Percentiles rank a stretch among this genome's conserved stretches.
phyloP scores from a whole-genome alignment of 371 early-diverging fungal species.

The Syncephalastrum monosporum region DNA sequence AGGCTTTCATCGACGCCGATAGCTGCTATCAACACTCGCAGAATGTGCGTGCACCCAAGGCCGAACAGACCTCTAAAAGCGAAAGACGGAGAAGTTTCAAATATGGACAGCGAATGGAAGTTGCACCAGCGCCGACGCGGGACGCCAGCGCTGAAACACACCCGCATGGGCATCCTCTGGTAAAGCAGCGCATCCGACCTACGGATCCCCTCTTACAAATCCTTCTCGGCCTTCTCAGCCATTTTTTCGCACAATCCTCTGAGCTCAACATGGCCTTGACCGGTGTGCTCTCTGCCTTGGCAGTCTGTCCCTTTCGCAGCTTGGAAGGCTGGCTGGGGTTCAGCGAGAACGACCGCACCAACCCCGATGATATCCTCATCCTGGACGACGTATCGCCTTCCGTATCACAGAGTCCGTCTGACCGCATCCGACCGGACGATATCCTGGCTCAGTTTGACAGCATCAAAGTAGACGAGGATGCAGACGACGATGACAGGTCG shows the following conservation, averaged over 20 bases:
- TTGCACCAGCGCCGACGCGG: background rate
- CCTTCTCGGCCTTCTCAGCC: conserved; percentile 61
- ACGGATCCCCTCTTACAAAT: conserved; percentile 68
- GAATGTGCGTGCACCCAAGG: conserved; percentile 13
- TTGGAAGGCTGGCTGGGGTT: conserved; percentile 82
- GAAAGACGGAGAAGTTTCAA: conserved; percentile 60
- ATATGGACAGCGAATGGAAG: conserved; percentile 53
- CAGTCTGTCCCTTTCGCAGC: conserved; percentile 73
- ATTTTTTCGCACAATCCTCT: conserved; percentile 85
- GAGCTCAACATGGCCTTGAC: conserved; percentile 90
- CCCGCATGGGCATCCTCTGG: conserved; percentile 26
- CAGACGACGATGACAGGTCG: conserved; percentile 52
- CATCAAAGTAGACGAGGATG: conserved; percentile 34
- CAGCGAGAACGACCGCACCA: conserved; percentile 56
- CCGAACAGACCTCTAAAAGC: conserved; percentile 26
- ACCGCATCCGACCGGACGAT: conserved; percentile 30
- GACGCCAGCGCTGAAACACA: conserved; percentile 25
- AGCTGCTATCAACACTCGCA: conserved; percentile 50
- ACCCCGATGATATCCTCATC: conserved; percentile 47
- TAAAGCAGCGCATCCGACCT: conserved; percentile 38
- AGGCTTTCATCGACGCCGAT: conserved; percentile 62
- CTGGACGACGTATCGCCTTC: conserved; percentile 28
- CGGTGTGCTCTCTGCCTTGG: conserved; percentile 82
- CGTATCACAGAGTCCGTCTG: conserved; percentile 17
- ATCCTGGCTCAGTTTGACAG: conserved; percentile 31